Conservation (phyloP, 2,329 filamentous ascomycete species). For the Neoarthrinium moseri region DNA sequence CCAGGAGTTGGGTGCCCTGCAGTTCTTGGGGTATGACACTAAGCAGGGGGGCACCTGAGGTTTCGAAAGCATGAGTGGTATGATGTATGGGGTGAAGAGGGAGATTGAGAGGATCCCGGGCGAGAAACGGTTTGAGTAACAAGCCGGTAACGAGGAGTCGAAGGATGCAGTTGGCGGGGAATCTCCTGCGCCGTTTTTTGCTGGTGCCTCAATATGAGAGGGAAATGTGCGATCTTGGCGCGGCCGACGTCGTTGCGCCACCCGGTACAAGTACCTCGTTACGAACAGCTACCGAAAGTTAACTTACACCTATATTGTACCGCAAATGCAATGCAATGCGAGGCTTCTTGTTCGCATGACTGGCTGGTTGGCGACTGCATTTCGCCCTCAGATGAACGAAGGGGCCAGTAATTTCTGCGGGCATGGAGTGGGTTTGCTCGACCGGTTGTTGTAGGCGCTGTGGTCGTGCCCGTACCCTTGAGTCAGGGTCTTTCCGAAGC, state of each 20-base stretch:
- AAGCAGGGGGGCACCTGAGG: conserved; percentile 4
- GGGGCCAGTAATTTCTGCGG: not conserved
- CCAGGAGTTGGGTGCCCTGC: too few species aligned
- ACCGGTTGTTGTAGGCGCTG: not conserved
- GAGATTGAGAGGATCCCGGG: conserved; percentile 8
- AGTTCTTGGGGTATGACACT: not conserved
- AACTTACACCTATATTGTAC: not conserved
- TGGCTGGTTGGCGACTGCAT: not conserved
- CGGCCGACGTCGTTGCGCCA: not conserved
- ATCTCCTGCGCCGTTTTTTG: not conserved
- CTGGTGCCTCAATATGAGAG: not conserved
- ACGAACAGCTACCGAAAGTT: not conserved
- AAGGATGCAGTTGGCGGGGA: conserved; percentile 3
- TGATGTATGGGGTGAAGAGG: conserved; percentile 9
- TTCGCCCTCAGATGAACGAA: not conserved
- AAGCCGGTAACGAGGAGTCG: conserved; percentile 1
- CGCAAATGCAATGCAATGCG: not conserved
- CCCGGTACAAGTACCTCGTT: not conserved
- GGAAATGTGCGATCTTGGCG: not conserved
- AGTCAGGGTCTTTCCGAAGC: not conserved
- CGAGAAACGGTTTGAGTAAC: conserved; percentile 1
- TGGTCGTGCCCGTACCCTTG: not conserved
- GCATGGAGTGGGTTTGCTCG: not conserved
- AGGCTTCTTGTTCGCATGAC: not conserved
- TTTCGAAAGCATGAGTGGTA: conserved; percentile 4